Percentiles rank a stretch among this genome's conserved stretches.
phyloP scores from a whole-genome alignment of 768 basidiomycete genomes.

The Trametes cubensis region DNA sequence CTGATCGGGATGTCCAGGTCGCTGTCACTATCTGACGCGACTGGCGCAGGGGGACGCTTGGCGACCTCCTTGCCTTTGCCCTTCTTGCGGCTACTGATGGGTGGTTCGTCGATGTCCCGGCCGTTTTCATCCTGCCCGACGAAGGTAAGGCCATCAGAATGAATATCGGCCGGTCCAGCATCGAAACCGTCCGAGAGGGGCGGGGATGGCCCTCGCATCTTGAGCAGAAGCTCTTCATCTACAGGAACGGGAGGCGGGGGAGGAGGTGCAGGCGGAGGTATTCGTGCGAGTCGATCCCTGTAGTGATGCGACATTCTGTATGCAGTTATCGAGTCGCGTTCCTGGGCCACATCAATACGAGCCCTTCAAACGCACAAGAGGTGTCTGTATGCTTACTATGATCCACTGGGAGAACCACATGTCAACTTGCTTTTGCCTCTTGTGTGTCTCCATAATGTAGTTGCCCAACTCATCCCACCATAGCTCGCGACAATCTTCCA shows the following conservation, averaged over 20 bases:
- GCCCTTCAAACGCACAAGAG: not conserved
- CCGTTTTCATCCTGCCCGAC: conserved; percentile 57
- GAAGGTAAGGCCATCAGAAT: conserved; percentile 22
- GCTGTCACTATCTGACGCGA: conserved; percentile 61
- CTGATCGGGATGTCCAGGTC: conserved; percentile 53
- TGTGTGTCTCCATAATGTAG: conserved; percentile 72
- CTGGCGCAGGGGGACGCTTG: conserved; percentile 53
- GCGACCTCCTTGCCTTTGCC: conserved; percentile 49
- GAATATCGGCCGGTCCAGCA: conserved; percentile 24
- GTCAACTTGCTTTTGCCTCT: conserved; percentile 71
- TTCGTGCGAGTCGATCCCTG: conserved; percentile 48
- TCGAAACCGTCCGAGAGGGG: conserved; percentile 36
- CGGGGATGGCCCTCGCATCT: conserved; percentile 40
- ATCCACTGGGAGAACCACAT: conserved; percentile 72
- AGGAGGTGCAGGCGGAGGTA: conserved; percentile 46
- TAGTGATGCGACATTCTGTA: conserved; percentile 62
- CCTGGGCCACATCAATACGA: conserved; percentile 45
- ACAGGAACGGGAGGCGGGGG: conserved; percentile 34
- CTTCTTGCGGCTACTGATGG: conserved; percentile 32
- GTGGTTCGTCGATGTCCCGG: conserved; percentile 56
- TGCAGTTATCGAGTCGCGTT: conserved; percentile 68
- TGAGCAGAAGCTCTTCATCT: conserved; percentile 40
- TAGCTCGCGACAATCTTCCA: conserved; percentile 79
- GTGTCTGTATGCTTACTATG: conserved; percentile 48
- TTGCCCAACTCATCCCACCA: conserved; percentile 72